phyloP scores from a whole-genome alignment of 805 yeast species.

The Pichia thaimueangensis region DNA sequence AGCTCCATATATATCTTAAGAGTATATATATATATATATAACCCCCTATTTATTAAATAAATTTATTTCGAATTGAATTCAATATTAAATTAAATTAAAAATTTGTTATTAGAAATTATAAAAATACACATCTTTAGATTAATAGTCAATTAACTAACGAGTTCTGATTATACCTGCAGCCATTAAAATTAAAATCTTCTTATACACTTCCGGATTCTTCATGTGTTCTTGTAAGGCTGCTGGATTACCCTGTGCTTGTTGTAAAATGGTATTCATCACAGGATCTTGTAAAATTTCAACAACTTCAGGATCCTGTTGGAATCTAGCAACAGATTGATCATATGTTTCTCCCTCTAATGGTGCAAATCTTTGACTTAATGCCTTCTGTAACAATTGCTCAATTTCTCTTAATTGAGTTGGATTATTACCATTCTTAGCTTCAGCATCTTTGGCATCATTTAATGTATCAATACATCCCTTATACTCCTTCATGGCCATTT shows the following conservation, averaged over 20 bases:
- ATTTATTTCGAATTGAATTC: no score
- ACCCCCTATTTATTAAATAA: no score
- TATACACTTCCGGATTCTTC: constrained; percentile 89
- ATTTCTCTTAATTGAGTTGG: constrained; percentile 60
- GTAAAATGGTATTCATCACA: constrained; percentile 89
- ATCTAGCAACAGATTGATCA: constrained; percentile 89
- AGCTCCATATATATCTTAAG: no score
- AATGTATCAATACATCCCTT: constrained; percentile 76
- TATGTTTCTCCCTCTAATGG: constrained; percentile 84
- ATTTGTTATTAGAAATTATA: no score
- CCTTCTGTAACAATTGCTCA: constrained; percentile 74
- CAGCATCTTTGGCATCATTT: constrained; percentile 69
- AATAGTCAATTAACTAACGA: no score
- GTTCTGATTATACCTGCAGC: constrained; percentile 97
- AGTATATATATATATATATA: no score
- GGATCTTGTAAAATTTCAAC: constrained; percentile 87
- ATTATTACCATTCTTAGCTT: constrained; percentile 49
- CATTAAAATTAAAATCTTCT: constrained; percentile 80
- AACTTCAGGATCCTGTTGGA: constrained; percentile 89
- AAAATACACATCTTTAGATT: background rate
- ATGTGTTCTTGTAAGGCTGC: constrained; percentile 96
- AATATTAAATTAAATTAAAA: no score
- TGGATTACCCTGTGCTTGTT: constrained; percentile 91
- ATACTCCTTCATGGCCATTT: constrained; percentile 84
- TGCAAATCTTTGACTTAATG: constrained; percentile 71